phyloP scores from a whole-genome alignment of 2,329 filamentous ascomycete species.

The Cytospora schulzeri region DNA sequence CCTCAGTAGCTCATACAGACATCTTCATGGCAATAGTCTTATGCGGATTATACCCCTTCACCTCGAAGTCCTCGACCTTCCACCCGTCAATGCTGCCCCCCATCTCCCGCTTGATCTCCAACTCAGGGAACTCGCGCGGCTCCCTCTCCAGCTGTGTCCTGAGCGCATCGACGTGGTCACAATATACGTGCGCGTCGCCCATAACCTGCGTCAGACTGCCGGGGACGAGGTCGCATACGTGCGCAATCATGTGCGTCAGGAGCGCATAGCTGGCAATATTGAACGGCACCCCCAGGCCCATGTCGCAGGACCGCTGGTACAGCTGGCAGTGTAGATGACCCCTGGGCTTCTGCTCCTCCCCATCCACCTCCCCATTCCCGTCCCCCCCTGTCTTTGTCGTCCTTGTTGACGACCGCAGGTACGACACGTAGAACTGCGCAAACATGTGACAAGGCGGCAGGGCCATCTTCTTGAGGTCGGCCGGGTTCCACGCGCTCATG shows the following conservation, averaged over 20 bases:
- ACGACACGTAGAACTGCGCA: conserved; percentile 91
- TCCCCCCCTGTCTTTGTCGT: neutral
- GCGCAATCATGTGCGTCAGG: conserved; percentile 91
- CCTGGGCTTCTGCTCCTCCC: conserved; percentile 43
- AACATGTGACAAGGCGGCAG: conserved; percentile 97
- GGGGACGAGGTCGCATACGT: conserved; percentile 80
- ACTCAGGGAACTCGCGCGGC: conserved; percentile 76
- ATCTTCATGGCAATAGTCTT: conserved; percentile 98
- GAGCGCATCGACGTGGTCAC: conserved; percentile 88
- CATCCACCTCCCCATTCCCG: conserved; percentile 15
- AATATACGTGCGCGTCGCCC: conserved; percentile 97
- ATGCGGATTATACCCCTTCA: conserved; percentile 88
- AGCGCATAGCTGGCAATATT: conserved; percentile 96
- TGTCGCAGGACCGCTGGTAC: conserved; percentile 94
- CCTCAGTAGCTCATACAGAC: conserved; percentile 65
- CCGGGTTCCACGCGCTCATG: conserved; percentile 90
- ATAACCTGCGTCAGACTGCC: conserved; percentile 92
- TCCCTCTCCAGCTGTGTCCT: conserved; percentile 77
- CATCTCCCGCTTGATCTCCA: conserved; percentile 70
- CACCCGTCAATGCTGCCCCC: conserved; percentile 86
- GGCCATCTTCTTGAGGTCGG: conserved; percentile 84
- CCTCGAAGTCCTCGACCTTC: conserved; percentile 82
- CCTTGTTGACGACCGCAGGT: conserved; percentile 48
- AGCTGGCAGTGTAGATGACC: conserved; percentile 84
- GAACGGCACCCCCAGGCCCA: conserved; percentile 96